These are phyloP conservation scores for Didymosphaeria variabile DNA, from an alignment of 2,329 filamentous ascomycete species.

Conservation along the genomic window DNA sequence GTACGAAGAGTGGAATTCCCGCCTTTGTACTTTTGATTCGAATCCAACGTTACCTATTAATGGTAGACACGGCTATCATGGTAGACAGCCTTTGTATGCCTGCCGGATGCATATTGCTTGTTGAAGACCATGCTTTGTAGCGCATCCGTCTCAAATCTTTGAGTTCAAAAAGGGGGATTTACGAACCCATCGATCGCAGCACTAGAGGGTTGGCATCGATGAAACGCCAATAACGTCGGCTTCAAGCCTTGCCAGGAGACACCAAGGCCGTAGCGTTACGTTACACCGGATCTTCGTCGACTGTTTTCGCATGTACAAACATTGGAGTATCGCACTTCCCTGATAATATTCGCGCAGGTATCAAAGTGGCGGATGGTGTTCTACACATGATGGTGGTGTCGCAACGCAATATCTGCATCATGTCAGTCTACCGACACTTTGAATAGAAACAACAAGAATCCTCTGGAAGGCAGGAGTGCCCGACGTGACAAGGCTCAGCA, in stretches of 20 bases:
- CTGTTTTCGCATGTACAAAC: not conserved
- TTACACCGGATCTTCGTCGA: not conserved
- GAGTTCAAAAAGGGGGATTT: conserved; percentile 21
- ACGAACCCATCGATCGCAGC: conserved; percentile 24
- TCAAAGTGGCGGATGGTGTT: not conserved
- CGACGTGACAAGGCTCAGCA: not conserved
- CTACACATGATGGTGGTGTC: not conserved
- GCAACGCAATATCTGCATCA: not conserved
- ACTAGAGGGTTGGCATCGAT: conserved; percentile 32
- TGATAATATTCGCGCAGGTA: not conserved
- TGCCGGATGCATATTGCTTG: not conserved
- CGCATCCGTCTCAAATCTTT: not conserved
- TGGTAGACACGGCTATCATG: not conserved
- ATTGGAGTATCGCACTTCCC: not conserved
- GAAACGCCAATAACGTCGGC: conserved; percentile 6
- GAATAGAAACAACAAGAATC: not conserved
- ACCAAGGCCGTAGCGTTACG: conserved; percentile 2
- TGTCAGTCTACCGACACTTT: not conserved
- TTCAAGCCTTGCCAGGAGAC: conserved; percentile 2
- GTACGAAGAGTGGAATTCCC: not conserved
- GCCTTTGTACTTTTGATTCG: not conserved
- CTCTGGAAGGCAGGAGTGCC: not conserved
- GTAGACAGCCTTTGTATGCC: not conserved
- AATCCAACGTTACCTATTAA: not conserved
- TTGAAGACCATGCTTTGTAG: conserved; percentile 6